phyloP scores from a whole-genome alignment of 257 asterid species.

The Solanum sitiens region DNA sequence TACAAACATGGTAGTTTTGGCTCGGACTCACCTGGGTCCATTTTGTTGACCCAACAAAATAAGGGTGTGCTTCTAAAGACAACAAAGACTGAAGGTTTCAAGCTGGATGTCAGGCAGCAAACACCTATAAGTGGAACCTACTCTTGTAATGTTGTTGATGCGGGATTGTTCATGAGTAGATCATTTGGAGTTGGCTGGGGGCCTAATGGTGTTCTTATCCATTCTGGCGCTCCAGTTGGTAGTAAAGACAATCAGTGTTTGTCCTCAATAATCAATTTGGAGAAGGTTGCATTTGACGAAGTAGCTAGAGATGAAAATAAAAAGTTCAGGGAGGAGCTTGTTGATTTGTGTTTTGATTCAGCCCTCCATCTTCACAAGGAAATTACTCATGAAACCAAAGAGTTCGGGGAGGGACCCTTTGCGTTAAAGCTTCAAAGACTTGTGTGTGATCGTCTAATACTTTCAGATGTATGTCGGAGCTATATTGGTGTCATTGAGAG shows the following conservation, averaged over 20 bases:
- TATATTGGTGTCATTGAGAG: slow-evolving; percentile 70
- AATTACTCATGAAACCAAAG: slow-evolving; percentile 46
- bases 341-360: slow-evolving; percentile 60
- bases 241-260: slow-evolving; percentile 29
- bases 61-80: slow-evolving; percentile 44
- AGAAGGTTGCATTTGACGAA: slow-evolving; percentile 73
- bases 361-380: slow-evolving; percentile 82
- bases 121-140: slow-evolving; percentile 61
- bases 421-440: slow-evolving; percentile 64
- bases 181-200: slow-evolving; percentile 99
- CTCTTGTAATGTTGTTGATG: slow-evolving; percentile 76
- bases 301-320: slow-evolving; percentile 63
- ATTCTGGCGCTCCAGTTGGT: slow-evolving; percentile 85
- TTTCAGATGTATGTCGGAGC: slow-evolving; percentile 76
- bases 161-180: slow-evolving; percentile 97
- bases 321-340: slow-evolving; percentile 49
- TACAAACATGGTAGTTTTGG: slow-evolving; percentile 62
- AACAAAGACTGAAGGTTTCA: slow-evolving; percentile 60
- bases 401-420: slow-evolving; percentile 46
- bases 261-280: slow-evolving; percentile 76
- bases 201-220: slow-evolving; percentile 87
- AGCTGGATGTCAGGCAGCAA: slow-evolving; percentile 45
- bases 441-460: slow-evolving; percentile 47
- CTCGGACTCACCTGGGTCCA: slow-evolving; percentile 55
- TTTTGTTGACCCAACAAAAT: slow-evolving; percentile 72